Base-by-base conservation (phyloP, 768 basidiomycete species). In the Pisolithus marmoratus region DNA sequence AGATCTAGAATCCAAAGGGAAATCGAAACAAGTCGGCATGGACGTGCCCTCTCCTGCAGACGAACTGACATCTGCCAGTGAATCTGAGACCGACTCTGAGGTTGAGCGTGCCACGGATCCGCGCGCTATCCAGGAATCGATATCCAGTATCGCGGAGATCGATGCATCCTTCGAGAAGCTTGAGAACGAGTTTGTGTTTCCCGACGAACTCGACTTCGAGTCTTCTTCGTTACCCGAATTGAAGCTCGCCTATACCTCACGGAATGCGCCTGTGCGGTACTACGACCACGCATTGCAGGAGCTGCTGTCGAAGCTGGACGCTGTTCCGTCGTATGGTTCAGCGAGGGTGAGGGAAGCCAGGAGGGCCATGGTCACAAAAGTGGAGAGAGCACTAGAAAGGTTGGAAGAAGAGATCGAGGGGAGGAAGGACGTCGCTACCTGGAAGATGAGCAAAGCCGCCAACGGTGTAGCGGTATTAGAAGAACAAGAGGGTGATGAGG, bases 201-300 rank as follows among this genome's bases (percentile, higher is more conserved):
- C 68, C 20, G 47, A 55, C 2, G 58, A 70, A 29, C 61, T 73
- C 22, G 67, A 72, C 50, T 60, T 72, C 43, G 43, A 45, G 17
- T n/a, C 20, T 56, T 45, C 64, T 20, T 45, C 61, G 15, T 57
- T 58, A n/a, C 51, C 62, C 12, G 43, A 58, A 23, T 60, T 68
- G 5, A 68, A 68, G 36, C 76, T 90, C 9, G 72, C 79, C 4
- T 87, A 78, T 71, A 81, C 79, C 24, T 58, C 78, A 9, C 67
- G 63, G 44, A 89, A 87, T 63, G 76, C 79, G 24, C 76, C 81
- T 0, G 68, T 88, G 37, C 81, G 81, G 50, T 76, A 73, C 55
- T 83, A 85, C 65, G 79, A 83, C 57, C 76, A 86, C 57, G 74
- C 77, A 19, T 67, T 88, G n/a, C 73, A 73, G 47, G 67, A 72